Base-by-base conservation (phyloP, 1,284 basidiomycete genomes). In the Ustilago hordei region DNA sequence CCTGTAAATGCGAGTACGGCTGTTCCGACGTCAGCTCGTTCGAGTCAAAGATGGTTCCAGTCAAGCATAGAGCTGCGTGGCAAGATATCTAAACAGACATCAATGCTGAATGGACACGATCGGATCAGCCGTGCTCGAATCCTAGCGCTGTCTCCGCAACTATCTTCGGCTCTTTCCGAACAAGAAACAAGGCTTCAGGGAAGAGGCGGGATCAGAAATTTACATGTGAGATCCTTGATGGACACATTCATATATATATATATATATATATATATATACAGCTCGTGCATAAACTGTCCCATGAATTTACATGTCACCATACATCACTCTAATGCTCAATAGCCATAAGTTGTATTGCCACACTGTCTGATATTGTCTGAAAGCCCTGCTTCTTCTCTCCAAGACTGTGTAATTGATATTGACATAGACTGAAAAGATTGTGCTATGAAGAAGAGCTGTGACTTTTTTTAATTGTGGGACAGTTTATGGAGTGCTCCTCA, bases 131-230 rank as follows among this genome's bases (percentile, higher is more conserved):
- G 45, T 48, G 48, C 23, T 50, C 48, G 31, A 12, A 6, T 32
- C 48, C 4, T 32, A 19, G 19, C 19, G 43, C n/a, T 45, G 15
- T n/a, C 13, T 6, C 28, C 48, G 48, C 23, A 32, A 28, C 8
- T 17, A 50, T 50, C 48, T 31, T 50, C 48, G 48, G 28, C 23
- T 32, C 48, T 50, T 50, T 50, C 48, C 48, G 48, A 50, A 17
- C 13, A 17, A 50, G 15, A 50, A 50, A 31, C 48, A 50, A 50
- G 48, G 31, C 28, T 50, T 50, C 48, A 50, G 43, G 43, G 3
- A 45, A 52, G 28, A 7, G 28, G 48, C 28, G 48, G 32, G 15
- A 4, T 32, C 23, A 13, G 9, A 32, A 7, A 23, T 19, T 19
- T 5, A 6, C 5, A 11, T 45, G 43, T 45, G 43, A 45, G 43